Evolutionary conservation across 345 rosid species (phyloP).

Genomic region (Lumnitzera racemosa): DNA sequence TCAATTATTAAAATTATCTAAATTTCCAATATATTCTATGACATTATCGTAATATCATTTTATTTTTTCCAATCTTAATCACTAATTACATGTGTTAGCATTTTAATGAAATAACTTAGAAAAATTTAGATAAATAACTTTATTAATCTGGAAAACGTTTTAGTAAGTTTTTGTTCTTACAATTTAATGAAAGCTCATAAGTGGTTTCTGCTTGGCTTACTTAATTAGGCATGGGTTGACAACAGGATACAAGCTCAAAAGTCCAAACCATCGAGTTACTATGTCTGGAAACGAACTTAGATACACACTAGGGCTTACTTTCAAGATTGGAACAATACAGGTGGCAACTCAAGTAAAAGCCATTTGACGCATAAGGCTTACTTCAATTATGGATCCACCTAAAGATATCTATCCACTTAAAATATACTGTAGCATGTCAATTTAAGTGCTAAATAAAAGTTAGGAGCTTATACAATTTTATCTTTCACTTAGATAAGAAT

Average conservation of each 20-base stretch:
- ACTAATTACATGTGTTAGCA: no score
- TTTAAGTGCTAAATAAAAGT: no score
- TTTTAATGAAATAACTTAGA: no score
- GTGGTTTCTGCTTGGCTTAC: background rate
- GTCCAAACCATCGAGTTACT: constrained; percentile 36
- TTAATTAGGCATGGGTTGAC: constrained; percentile 47
- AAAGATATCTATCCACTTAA: constrained; percentile 32
- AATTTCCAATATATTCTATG: no score
- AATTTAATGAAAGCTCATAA: no score
- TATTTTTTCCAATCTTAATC: no score
- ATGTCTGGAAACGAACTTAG: constrained; percentile 33
- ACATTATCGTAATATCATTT: no score
- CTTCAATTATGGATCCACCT: constrained; percentile 29
- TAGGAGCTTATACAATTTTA: no score
- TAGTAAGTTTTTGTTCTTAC: background rate
- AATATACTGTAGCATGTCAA: constrained; percentile 37
- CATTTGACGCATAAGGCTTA: constrained; percentile 36
- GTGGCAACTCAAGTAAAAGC: constrained; percentile 29
- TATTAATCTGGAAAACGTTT: background rate
- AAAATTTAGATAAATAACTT: no score
- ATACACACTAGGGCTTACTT: constrained; percentile 38
- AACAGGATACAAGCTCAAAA: constrained; percentile 28
- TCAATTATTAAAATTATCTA: no score
- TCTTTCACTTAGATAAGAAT: no score
- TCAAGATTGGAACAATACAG: constrained; percentile 27